Percentiles rank a stretch among this genome's conserved stretches.
Evolutionary conservation across 768 basidiomycete species (phyloP).

Genomic region (Tylopilus vinaceipallidus): DNA sequence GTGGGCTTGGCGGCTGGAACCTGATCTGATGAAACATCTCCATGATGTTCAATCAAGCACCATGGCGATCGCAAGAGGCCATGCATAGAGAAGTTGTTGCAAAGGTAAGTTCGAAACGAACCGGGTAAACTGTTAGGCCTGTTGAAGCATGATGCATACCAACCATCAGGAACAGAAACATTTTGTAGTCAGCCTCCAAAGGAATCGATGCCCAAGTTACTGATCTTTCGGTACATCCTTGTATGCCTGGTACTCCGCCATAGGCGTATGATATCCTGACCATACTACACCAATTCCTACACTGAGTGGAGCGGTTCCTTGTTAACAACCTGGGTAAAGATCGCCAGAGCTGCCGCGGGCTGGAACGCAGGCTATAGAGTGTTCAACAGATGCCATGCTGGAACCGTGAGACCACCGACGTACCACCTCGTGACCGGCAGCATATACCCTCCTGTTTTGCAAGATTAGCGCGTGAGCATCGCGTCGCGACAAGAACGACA

Average conservation of each 20-base stretch:
- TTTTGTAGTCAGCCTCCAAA: too few species aligned
- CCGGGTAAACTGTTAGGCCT: too few species aligned
- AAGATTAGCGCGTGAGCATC: background rate
- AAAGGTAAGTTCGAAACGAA: too few species aligned
- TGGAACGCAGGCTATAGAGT: constrained; percentile 67
- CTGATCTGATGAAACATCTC: too few species aligned
- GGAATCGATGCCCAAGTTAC: too few species aligned
- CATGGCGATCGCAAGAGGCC: too few species aligned
- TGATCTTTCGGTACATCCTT: constrained; percentile 58
- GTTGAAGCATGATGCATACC: too few species aligned
- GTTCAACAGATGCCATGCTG: background rate
- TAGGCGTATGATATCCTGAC: too few species aligned
- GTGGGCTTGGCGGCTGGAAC: too few species aligned
- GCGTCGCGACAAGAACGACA: background rate
- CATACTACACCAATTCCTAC: constrained; percentile 7
- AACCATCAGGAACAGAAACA: too few species aligned
- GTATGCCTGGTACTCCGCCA: constrained; percentile 53
- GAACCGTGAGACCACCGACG: constrained; percentile 20
- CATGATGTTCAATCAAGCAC: too few species aligned
- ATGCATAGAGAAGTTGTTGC: too few species aligned
- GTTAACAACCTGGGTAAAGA: constrained; percentile 55
- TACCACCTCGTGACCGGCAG: constrained; percentile 63
- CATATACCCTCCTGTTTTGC: constrained; percentile 48
- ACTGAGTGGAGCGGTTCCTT: constrained; percentile 55
- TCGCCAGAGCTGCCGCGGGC: constrained; percentile 53